Percentiles rank a stretch among this genome's conserved stretches.
These are phyloP conservation scores for Globisporangium lucens DNA, from an alignment of 352 stramenopile species.

Conservation along the genomic window DNA sequence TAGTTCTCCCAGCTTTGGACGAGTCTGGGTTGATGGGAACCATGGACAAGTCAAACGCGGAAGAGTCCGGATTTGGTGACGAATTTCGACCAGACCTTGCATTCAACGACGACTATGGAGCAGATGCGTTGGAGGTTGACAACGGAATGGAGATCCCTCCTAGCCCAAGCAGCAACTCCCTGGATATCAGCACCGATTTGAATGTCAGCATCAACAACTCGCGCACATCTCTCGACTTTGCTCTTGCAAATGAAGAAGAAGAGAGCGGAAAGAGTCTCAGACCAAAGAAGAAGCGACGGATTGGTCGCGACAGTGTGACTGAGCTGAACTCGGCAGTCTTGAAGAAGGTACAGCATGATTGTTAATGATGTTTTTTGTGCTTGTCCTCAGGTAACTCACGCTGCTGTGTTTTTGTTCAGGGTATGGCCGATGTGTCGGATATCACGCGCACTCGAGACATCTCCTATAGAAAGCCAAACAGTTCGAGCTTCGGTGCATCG, in stretches of 20 bases:
- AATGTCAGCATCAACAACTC: constrained; percentile 64
- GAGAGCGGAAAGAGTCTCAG: constrained; percentile 21
- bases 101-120: constrained; percentile 63
- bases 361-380: background rate
- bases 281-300: constrained; percentile 81
- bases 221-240: constrained; percentile 68
- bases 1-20: constrained; percentile 40
- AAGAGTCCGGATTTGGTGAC: constrained; percentile 27
- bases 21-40: constrained; percentile 49
- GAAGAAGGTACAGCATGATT: constrained; percentile 43
- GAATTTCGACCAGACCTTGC: constrained; percentile 43
- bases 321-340: constrained; percentile 73
- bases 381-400: background rate
- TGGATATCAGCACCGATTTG: constrained; percentile 71
- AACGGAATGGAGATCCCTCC: constrained; percentile 29
- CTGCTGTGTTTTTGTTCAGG: constrained; percentile 14
- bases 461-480: constrained; percentile 30
- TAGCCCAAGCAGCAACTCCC: constrained; percentile 36
- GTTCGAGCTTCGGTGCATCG: background rate
- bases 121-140: constrained; percentile 47
- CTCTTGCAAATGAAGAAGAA: constrained; percentile 44
- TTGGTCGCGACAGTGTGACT: constrained; percentile 74
- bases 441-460: constrained; percentile 60
- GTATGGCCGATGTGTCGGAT: constrained; percentile 73
- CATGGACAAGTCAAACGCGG: constrained; percentile 47